Conservation (phyloP, 768 basidiomycete genomes). For the Serendipita indica region DNA sequence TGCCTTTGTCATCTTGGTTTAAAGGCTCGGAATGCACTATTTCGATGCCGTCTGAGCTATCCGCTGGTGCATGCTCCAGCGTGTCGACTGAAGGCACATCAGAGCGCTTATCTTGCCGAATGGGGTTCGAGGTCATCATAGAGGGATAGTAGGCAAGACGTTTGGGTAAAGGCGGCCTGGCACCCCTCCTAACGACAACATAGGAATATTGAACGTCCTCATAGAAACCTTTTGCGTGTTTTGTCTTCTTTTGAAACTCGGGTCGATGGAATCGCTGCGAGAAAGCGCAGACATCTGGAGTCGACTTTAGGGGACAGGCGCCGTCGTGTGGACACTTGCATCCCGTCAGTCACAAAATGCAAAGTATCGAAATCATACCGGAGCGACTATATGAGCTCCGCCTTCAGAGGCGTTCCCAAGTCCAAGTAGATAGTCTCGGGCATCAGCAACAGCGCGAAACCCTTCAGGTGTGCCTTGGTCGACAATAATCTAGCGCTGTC, state of each 20-base stretch:
- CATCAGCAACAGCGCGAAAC: constrained; percentile 65
- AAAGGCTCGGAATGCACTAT: neutral
- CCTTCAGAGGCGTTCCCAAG: constrained; percentile 30
- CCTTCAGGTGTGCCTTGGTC: constrained; percentile 68
- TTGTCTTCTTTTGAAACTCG: constrained; percentile 69
- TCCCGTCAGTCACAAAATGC: neutral
- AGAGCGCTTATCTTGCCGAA: neutral
- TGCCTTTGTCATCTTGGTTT: neutral
- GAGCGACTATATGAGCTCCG: constrained; percentile 77
- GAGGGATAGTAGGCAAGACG: neutral
- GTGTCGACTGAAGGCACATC: neutral
- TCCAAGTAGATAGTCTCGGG: constrained; percentile 54
- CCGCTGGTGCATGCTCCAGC: neutral
- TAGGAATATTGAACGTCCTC: constrained; percentile 86
- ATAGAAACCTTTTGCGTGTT: constrained; percentile 70
- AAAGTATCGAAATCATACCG: constrained; percentile 35
- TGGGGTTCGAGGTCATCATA: no score
- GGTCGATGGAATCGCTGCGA: constrained; percentile 80
- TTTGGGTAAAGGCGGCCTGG: constrained; percentile 33
- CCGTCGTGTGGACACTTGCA: constrained; percentile 84
- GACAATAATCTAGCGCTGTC: constrained; percentile 49
- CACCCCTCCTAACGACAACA: constrained; percentile 69
- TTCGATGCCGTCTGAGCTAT: constrained; percentile 5
- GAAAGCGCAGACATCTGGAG: constrained; percentile 46
- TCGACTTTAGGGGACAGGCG: constrained; percentile 48